Evolutionary conservation across 306 rosid genomes (phyloP), one percentile per base, ranked within the genome.

Genomic region (Trifolium dubium): DNA sequence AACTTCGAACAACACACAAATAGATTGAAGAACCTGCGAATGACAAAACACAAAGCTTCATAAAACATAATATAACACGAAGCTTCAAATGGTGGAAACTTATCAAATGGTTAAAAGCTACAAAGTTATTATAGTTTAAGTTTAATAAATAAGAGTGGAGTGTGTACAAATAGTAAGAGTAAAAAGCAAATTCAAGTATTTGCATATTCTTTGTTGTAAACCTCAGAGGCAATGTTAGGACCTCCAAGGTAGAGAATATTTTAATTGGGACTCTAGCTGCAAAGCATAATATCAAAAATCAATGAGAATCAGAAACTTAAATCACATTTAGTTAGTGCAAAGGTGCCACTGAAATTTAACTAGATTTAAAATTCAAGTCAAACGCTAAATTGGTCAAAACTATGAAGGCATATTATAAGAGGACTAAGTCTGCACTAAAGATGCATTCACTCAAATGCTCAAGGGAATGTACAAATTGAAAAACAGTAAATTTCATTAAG

Each of bases 151-250:
- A n/a, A n/a, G n/a, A n/a, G n/a, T n/a, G n/a, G n/a, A n/a, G n/a
- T n/a, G n/a, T n/a, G n/a, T n/a, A n/a, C n/a, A n/a, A n/a, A n/a
- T n/a, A n/a, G n/a, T n/a, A n/a, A n/a, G n/a, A n/a, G n/a, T n/a
- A n/a, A n/a, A n/a, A n/a, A n/a, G n/a, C n/a, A n/a, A n/a, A 93
- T 88, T 54, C 97, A 88, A 84, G 98, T 97, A 83, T 93, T 91
- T 67, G 98, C 98, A 53, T 93, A 93, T 82, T 93, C 98, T 69
- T 77, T 93, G 84, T 91, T 89, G 91, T 89, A 93, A 63, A 93
- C 91, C 76, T 91, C 98, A 5, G 97, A 86, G 47, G 98, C 98
- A 74, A 93, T 93, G 79, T 93, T 93, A 6, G 98, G 98, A 66
- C 98, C 98, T 69, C 98, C 98, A 14, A 93, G 92, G 73, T 93